These are phyloP conservation scores for Aspergillus sergii DNA, from an alignment of 2,329 filamentous ascomycete genomes.

Conservation along the genomic window DNA sequence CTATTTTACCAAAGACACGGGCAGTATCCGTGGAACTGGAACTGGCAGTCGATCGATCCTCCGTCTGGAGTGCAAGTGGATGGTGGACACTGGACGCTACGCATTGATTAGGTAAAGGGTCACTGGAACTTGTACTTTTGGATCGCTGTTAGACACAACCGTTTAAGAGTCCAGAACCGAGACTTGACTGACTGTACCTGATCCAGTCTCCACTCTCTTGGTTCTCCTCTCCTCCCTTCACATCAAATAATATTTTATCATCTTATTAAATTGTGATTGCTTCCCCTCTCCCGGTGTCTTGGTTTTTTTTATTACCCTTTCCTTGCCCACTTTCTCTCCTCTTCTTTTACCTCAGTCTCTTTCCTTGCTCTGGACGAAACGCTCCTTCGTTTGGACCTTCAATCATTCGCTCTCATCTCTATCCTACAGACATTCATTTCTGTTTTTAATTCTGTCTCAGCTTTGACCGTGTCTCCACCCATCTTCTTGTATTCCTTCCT, in stretches of 20 bases:
- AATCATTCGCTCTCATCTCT: not conserved
- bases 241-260: not conserved
- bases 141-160: not conserved
- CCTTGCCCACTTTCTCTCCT: not conserved
- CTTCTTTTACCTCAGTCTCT: not conserved
- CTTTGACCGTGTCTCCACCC: not conserved
- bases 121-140: not conserved
- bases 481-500: not conserved
- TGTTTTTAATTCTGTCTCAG: not conserved
- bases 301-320: not conserved
- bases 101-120: slow-evolving; percentile 2
- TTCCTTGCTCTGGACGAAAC: not conserved
- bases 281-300: not conserved
- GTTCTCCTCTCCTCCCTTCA: not conserved
- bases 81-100: not conserved
- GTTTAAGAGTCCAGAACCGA: slow-evolving; percentile 2
- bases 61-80: not conserved
- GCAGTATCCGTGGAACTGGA: slow-evolving; percentile 13
- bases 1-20: not conserved
- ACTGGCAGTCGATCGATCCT: slow-evolving; percentile 11
- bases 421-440: not conserved
- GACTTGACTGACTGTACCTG: not conserved
- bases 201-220: not conserved
- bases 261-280: not conserved
- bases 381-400: not conserved